phyloP scores from a whole-genome alignment of 1,284 basidiomycete genomes.

The Trichosporon ovoides region DNA sequence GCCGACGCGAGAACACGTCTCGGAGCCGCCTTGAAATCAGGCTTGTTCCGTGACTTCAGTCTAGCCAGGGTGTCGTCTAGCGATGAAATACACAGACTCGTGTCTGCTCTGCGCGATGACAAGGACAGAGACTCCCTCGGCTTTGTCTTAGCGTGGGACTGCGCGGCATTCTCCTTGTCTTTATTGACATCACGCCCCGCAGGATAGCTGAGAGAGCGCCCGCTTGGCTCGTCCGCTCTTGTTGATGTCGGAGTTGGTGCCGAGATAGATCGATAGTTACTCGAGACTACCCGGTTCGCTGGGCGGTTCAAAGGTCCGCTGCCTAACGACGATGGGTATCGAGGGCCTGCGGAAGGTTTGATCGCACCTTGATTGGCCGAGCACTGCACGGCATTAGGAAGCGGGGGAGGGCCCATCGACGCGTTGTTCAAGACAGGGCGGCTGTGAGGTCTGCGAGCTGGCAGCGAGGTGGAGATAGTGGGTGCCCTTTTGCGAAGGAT shows the following conservation, averaged over 20 bases:
- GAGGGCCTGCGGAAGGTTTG: slow-evolving; percentile 29
- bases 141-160: not conserved
- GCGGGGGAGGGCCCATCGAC: not conserved
- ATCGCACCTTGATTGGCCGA: not conserved
- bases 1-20: not conserved
- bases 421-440: not conserved
- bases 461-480: not conserved
- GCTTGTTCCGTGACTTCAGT: slow-evolving; percentile 15
- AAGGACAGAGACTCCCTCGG: slow-evolving; percentile 15
- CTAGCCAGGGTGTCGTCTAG: slow-evolving; percentile 41
- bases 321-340: slow-evolving; percentile 40
- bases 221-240: not conserved
- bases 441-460: slow-evolving; percentile 8
- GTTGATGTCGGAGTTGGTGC: not conserved
- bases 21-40: slow-evolving; percentile 4
- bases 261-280: slow-evolving; percentile 18
- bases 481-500: slow-evolving; percentile 1
- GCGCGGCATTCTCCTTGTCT: not conserved
- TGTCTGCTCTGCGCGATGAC: slow-evolving; percentile 28
- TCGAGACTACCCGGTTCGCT: slow-evolving; percentile 37
- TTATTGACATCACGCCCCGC: not conserved
- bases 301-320: slow-evolving; percentile 35
- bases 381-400: not conserved
- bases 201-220: not conserved
- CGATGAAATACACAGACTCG: slow-evolving; percentile 37